Evolutionary conservation across 257 asterid genomes (phyloP).

Genomic region (Solanum piurae): DNA sequence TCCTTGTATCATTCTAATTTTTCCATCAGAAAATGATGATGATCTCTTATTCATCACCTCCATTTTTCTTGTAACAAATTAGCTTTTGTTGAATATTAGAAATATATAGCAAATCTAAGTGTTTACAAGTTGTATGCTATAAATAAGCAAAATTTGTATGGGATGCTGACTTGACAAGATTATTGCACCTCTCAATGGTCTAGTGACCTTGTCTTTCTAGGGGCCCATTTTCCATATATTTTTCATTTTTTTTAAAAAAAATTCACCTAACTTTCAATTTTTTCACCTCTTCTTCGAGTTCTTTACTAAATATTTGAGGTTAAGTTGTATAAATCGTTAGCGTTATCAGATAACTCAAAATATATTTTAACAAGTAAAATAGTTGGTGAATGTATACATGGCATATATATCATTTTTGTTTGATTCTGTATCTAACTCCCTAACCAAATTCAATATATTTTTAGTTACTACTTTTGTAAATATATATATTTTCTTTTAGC

Average conservation of each 20-base stretch:
- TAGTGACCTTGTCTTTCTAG: slow-evolving; percentile 11
- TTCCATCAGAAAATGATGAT: neutral
- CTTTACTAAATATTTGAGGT: neutral
- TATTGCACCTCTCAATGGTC: slow-evolving; percentile 34
- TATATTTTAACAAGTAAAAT: neutral
- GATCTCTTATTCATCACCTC: neutral
- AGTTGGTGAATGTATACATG: neutral
- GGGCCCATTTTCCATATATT: neutral
- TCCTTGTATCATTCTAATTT: slow-evolving; percentile 30
- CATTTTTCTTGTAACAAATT: neutral
- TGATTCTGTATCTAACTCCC: neutral
- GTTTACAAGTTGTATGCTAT: neutral
- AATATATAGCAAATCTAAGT: neutral
- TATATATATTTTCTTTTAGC: neutral
- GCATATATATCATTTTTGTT: neutral
- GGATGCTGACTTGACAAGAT: slow-evolving; percentile 25
- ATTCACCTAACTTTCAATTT: neutral
- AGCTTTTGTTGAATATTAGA: neutral
- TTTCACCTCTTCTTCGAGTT: neutral
- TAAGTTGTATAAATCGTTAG: neutral
- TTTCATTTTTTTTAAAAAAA: neutral
- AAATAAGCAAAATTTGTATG: neutral
- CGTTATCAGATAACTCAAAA: neutral
- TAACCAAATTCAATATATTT: neutral
- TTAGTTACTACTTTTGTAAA: neutral